Conservation (phyloP, 805 yeast species). For the Yamadazyma laniorum region DNA sequence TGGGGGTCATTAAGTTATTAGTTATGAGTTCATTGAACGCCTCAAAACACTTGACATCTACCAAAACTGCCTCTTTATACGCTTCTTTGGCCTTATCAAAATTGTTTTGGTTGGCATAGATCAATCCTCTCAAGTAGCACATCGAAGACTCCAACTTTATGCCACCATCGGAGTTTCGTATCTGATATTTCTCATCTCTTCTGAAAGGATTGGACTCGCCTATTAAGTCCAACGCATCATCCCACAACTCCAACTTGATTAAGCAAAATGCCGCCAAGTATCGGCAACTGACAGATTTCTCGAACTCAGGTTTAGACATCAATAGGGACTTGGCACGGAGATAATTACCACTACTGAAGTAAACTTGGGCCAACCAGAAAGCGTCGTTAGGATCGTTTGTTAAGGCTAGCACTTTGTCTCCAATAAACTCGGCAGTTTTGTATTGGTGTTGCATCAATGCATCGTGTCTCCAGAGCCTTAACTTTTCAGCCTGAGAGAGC, state of each 20-base stretch:
- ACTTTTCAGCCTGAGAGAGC: constrained; percentile 75
- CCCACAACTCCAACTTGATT: constrained; percentile 72
- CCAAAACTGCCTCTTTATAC: constrained; percentile 78
- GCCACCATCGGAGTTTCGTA: constrained; percentile 70
- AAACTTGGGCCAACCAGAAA: constrained; percentile 93
- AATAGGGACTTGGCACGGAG: constrained; percentile 75
- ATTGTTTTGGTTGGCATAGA: constrained; percentile 79
- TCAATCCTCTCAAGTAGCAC: constrained; percentile 80
- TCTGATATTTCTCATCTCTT: constrained; percentile 38
- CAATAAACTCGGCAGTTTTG: constrained; percentile 84
- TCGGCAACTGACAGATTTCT: constrained; percentile 68
- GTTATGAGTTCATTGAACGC: constrained; percentile 79
- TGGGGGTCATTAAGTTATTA: constrained; percentile 74
- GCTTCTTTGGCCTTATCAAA: constrained; percentile 84
- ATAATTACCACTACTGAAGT: constrained; percentile 72
- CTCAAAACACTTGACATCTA: constrained; percentile 90
- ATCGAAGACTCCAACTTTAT: constrained; percentile 83
- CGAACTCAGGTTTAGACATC: constrained; percentile 50
- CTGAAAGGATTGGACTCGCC: constrained; percentile 80
- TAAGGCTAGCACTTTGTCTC: constrained; percentile 82
- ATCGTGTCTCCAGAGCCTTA: constrained; percentile 90
- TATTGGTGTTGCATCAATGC: constrained; percentile 91
- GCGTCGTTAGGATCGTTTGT: constrained; percentile 92
- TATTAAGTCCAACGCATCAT: constrained; percentile 81
- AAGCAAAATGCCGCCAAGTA: constrained; percentile 77